phyloP scores from a whole-genome alignment of 2,329 filamentous ascomycete species.

The Gyromitra esculenta region DNA sequence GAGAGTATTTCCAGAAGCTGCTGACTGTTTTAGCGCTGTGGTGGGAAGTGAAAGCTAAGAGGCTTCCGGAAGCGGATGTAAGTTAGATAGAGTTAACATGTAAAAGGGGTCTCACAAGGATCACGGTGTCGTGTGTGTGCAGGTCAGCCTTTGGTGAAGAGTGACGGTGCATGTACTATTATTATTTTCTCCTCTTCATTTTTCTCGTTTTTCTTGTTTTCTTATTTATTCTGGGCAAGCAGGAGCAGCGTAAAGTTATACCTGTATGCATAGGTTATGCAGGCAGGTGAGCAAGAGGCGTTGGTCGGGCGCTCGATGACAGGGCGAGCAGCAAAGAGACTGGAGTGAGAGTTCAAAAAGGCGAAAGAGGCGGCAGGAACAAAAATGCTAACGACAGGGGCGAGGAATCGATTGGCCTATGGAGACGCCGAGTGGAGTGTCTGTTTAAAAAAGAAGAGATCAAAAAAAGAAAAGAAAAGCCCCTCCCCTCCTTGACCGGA shows the following conservation, averaged over 20 bases:
- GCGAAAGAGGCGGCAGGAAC: slow-evolving; percentile 22
- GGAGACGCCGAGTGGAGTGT: slow-evolving; percentile 1
- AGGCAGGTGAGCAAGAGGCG: slow-evolving; percentile 4
- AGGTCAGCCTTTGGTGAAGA: background rate
- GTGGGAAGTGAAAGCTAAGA: slow-evolving; percentile 9
- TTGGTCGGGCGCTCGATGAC: slow-evolving; percentile 18
- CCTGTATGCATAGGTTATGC: slow-evolving; percentile 28
- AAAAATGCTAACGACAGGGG: slow-evolving; percentile 15
- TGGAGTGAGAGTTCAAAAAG: slow-evolving; percentile 22
- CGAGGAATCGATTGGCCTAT: slow-evolving; percentile 10
- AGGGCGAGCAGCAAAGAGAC: slow-evolving; percentile 3
- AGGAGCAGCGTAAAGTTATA: slow-evolving; percentile 29
- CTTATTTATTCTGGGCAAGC: slow-evolving; percentile 31
- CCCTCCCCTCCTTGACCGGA: slow-evolving; percentile 27
- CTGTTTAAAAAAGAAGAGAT: slow-evolving; percentile 12
- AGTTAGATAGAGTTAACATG: slow-evolving; percentile 9
- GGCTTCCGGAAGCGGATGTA: slow-evolving; percentile 21
- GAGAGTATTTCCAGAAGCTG: slow-evolving; percentile 27
- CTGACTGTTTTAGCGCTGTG: slow-evolving; percentile 26
- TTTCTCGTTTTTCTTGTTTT: slow-evolving; percentile 11
- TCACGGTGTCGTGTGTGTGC: background rate
- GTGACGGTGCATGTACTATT: slow-evolving; percentile 1
- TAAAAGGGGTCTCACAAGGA: slow-evolving; percentile 5
- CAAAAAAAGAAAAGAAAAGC: slow-evolving; percentile 15
- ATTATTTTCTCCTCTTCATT: slow-evolving; percentile 31